Conservation (phyloP, 495 filamentous ascomycete species). For the Delitschia confertaspora region DNA sequence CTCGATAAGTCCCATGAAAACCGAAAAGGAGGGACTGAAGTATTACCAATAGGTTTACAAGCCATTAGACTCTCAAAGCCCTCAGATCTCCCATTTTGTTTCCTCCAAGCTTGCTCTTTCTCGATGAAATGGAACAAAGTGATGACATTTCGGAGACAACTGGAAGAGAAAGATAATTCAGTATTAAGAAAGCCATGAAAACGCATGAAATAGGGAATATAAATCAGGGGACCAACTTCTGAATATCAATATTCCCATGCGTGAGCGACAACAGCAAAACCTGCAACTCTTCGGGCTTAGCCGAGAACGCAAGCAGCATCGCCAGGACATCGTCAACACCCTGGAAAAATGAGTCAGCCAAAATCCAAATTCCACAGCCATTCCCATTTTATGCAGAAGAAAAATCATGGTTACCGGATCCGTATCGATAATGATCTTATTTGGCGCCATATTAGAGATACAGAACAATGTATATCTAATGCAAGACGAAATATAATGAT, state of each 20-base stretch:
- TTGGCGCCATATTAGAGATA: constrained; percentile 35
- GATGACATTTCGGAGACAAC: constrained; percentile 82
- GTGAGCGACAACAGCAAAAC: constrained; percentile 82
- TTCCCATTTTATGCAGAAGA: too few species aligned
- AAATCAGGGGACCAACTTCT: constrained; percentile 54
- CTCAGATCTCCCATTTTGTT: constrained; percentile 50
- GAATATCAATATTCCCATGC: constrained; percentile 83
- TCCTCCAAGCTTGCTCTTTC: constrained; percentile 78
- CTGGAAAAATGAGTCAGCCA: constrained; percentile 35
- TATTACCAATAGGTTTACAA: constrained; percentile 53
- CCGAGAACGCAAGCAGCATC: constrained; percentile 72
- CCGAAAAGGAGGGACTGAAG: too few species aligned
- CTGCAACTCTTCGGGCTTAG: constrained; percentile 77
- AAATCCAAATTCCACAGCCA: too few species aligned
- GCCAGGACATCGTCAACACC: constrained; percentile 91
- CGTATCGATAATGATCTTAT: constrained; percentile 86
- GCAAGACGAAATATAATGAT: background rate
- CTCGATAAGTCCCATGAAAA: background rate
- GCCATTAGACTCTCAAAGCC: constrained; percentile 61
- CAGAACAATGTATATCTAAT: background rate
- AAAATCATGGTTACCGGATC: constrained; percentile 58
- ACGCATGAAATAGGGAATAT: background rate
- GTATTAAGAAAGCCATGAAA: background rate
- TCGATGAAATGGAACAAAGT: constrained; percentile 90
- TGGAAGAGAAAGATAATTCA: constrained; percentile 29